Base-by-base conservation (phyloP, 2,329 filamentous ascomycete species). In the Phialophora macrospora region DNA sequence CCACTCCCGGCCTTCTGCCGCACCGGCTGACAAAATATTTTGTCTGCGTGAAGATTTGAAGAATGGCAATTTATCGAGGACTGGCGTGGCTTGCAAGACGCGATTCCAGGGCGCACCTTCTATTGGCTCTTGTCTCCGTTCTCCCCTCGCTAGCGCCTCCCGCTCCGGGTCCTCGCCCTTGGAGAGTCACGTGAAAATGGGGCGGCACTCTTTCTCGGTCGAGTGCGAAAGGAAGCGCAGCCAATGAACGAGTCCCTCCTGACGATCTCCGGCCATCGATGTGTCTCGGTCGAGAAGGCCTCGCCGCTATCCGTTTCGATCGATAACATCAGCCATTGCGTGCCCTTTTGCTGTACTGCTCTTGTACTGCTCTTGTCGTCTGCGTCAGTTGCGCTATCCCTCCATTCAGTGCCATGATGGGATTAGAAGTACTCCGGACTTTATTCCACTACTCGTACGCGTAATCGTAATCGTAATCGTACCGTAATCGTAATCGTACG, bases 11-110 rank as follows among this genome's bases (percentile, higher is more conserved):
- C 38, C 34, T 14, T 41, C 20, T 51, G 7, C 48, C 48, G 48
- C 38, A 26, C 48, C 48, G 48, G 48, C 48, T 51, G 20, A 51
- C 48, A 51, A 51, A 51, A 22, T 26, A 4, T 51, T 51, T 22
- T 51, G 48, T 17, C 14, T 51, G 48, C 20, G 22, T 20, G 20
- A 51, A 20, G 20, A 7, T 28, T 28, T 22, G 17, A 51, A 26
- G 20, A 22, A 51, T 51, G 17, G 48, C 20, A 26, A 51, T 22
- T 24, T 24, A 51, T 26, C 48, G 24, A 28, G 17, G 28, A 14
- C 52, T 44, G 38, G 38, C 5, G 52, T 55, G 52, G 52, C 52
- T 44, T 55, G 28, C 52, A 32, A 34, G 52, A 20, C 52, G 52
- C 52, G 52, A 55, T 55, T 24, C 12, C 28, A 55, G 52, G 52